These are phyloP conservation scores for Blastobotrys buckinghamii DNA, from an alignment of 1,139 yeast genomes.

Conservation along the genomic window DNA sequence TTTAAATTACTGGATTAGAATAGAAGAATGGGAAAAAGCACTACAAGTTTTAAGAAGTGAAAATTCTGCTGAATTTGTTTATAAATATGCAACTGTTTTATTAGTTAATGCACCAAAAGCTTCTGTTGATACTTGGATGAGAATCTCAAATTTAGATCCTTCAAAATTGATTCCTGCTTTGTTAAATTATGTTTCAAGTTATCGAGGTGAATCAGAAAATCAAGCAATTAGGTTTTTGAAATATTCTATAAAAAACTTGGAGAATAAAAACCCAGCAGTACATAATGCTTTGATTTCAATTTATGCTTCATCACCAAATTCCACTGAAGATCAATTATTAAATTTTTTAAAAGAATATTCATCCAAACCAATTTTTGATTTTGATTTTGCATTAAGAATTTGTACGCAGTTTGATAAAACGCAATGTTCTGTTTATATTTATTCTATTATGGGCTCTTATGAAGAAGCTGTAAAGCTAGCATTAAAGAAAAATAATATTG, in stretches of 20 bases:
- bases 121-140: constrained; percentile 78
- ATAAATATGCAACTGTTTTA: constrained; percentile 61
- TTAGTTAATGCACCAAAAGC: constrained; percentile 61
- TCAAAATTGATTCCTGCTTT: constrained; percentile 70
- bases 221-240: constrained; percentile 62
- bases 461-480: constrained; percentile 82
- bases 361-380: constrained; percentile 38
- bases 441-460: constrained; percentile 59
- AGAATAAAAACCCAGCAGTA: constrained; percentile 45
- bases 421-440: constrained; percentile 64
- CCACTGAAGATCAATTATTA: constrained; percentile 41
- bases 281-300: constrained; percentile 72
- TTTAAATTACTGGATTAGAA: constrained; percentile 59
- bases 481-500: constrained; percentile 53
- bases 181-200: constrained; percentile 54
- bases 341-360: constrained; percentile 42
- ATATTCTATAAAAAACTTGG: constrained; percentile 51
- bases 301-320: constrained; percentile 50
- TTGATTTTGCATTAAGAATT: constrained; percentile 68
- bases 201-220: constrained; percentile 37
- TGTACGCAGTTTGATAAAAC: constrained; percentile 56
- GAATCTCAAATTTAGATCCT: constrained; percentile 47
- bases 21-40: constrained; percentile 71
- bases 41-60: constrained; percentile 52
- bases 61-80: constrained; percentile 47